Base-by-base conservation (phyloP, 441 rosid species). In the Viola pubescens region DNA sequence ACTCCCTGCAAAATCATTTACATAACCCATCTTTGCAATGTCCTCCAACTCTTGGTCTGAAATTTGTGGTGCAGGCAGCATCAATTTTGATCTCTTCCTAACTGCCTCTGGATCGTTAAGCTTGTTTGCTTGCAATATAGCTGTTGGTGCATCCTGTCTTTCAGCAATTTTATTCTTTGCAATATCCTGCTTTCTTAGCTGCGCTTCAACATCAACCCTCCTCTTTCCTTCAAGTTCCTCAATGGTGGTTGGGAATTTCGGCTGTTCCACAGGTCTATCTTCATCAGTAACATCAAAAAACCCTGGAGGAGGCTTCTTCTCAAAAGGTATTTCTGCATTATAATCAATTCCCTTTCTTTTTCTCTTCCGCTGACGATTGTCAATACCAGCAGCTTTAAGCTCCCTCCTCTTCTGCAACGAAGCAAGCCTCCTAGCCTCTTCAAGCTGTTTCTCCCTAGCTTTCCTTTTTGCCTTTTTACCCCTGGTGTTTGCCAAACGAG, bases 391-490 rank as follows among this genome's bases (percentile, higher is more conserved):
- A 56, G 99, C 99, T 77, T 94, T 94, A 37, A 94, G 82, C 56
- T 94, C 96, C 75, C 97, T 85, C 66, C 95, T 88, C 73, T 94
- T 94, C 73, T 94, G 99, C 66, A 94, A 65, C 67, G 97, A 90
- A 75, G 97, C 99, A 75, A 94, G 97, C 79, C 99, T 82, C 77
- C 99, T 81, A 19, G 97, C 99, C 79, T 94, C 97, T 77, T 94
- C 97, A 61, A 90, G 95, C 69, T 90, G 99, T 58, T 90, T 94
- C 79, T 94, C 97, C 82, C 99, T 81, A 9, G 97, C 97, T 77
- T 94, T 94, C 68, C 99, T 75, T 70, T 88, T 94, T 4, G 99
- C 99, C 78, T 94, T 94, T 72, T 94, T 90, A 4, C 96, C 99
- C 69, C 96, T 78, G 45, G 97, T 94, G 69, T 94, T 94, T 11